These are phyloP conservation scores for Theileria annulata DNA, from an alignment of 169 alveolate genomes.

Conservation along the genomic window DNA sequence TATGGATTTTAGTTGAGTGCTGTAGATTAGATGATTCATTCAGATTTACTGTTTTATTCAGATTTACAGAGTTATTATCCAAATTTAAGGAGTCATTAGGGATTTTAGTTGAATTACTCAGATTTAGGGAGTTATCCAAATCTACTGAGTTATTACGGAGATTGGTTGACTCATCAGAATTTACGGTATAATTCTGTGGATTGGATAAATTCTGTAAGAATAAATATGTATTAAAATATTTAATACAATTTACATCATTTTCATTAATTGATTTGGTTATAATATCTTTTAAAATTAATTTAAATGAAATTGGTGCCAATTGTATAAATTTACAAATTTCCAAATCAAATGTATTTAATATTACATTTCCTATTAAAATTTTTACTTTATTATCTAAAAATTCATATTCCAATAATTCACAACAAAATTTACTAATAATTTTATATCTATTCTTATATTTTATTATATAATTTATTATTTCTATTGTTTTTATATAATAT, in stretches of 20 bases:
- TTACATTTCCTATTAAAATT: not conserved
- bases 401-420: not conserved
- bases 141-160: too few species aligned
- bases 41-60: too few species aligned
- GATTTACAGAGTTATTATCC: too few species aligned
- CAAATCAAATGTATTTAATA: too few species aligned
- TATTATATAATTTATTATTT: not conserved
- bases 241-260: not conserved
- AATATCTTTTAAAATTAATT: constrained; percentile 19
- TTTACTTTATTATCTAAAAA: not conserved
- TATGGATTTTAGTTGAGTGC: too few species aligned
- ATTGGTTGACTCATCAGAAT: too few species aligned
- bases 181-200: too few species aligned
- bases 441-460: not conserved
- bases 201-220: too few species aligned
- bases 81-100: too few species aligned
- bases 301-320: not conserved
- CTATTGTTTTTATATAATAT: constrained; percentile 1
- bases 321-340: not conserved
- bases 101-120: too few species aligned
- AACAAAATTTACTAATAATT: not conserved
- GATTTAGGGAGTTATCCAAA: too few species aligned
- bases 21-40: too few species aligned
- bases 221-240: not conserved
- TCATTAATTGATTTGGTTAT: constrained; percentile 13